Base-by-base conservation (phyloP, 1,284 basidiomycete species). In the Volvariella volvacea region DNA sequence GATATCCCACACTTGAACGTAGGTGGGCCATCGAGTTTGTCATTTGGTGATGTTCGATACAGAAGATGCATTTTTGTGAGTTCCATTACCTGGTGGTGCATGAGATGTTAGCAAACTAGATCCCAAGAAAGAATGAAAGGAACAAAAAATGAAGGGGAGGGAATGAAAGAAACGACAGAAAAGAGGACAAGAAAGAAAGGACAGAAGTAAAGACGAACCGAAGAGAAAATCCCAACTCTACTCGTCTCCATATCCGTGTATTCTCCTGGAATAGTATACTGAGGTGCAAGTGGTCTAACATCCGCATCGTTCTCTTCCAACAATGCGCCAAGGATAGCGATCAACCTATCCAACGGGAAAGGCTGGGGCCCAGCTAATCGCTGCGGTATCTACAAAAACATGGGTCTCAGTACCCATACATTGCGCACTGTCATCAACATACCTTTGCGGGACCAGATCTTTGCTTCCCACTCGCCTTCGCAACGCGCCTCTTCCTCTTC, bases 241-340 rank as follows among this genome's bases (percentile, higher is more conserved):
- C 74, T 61, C 25, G 78, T 69, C 63, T 89, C 80, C 71, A 80
- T 76, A 59, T 88, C 79, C 2, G 79, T 80, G 48, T 83, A 70
- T 57, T 82, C 78, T 30, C 76, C 80, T 7, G 76, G 71, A 42
- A 74, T 61, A 17, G 52, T 65, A 39, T 77, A 78, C 46, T 80
- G 67, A 3, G 63, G 71, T 1, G 61, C 71, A 19, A 66, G 64
- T 10, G 57, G 64, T 9, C 78, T 65, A 4, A 58, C 61, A 10
- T 83, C 78, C 0, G 67, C 70, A 48, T 87, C 89, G 50, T 92
- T 82, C 59, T 95, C 92, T 46, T 90, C 85, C 30, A 93, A 65
- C 6, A 97, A 65, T 0, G 83, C 77, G 1, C 90, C 90, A 4
- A 94, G 75, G 44, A 96, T 86, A 0, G 91, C 89, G 1, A 92